Percentiles rank a stretch among this genome's conserved stretches.
phyloP scores from a whole-genome alignment of 805 yeast species.

The Maudiozyma barnettii region DNA sequence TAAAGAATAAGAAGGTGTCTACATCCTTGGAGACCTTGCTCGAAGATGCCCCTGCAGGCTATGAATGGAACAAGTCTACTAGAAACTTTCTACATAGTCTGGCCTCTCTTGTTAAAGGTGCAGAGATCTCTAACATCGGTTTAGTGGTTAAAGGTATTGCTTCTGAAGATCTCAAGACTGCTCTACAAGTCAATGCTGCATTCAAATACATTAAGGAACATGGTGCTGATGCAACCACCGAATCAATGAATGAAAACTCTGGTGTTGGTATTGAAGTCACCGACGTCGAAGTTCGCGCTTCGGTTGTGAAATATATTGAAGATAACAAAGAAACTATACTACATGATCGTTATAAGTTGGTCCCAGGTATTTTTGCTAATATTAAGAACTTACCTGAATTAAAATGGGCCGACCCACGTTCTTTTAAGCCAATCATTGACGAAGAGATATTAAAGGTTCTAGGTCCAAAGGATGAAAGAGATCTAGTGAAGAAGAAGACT shows the following conservation, averaged over 20 bases:
- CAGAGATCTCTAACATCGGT: constrained; percentile 38
- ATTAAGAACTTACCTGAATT: constrained; percentile 63
- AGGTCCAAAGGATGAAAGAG: constrained; percentile 97
- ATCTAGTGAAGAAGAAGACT: constrained; percentile 51
- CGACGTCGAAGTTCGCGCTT: constrained; percentile 50
- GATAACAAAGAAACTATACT: constrained; percentile 50
- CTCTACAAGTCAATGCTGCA: constrained; percentile 73
- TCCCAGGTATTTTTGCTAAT: constrained; percentile 69
- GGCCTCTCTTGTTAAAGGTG: constrained; percentile 60
- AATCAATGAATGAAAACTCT: constrained; percentile 49
- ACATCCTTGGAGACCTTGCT: constrained; percentile 55
- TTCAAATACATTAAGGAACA: constrained; percentile 56
- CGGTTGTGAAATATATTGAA: constrained; percentile 51
- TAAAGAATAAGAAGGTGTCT: constrained; percentile 79
- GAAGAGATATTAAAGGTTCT: constrained; percentile 56
- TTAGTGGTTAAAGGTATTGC: constrained; percentile 53
- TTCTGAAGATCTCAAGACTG: constrained; percentile 53
- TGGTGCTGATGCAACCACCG: constrained; percentile 36
- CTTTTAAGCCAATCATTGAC: constrained; percentile 83
- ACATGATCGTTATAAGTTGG: constrained; percentile 66
- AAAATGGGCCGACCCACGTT: constrained; percentile 87
- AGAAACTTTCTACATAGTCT: constrained; percentile 64
- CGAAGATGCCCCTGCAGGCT: constrained; percentile 29
- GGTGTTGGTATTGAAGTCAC: constrained; percentile 78
- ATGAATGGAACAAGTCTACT: constrained; percentile 39